These are phyloP conservation scores for Talaromyces borbonicus DNA, from an alignment of 495 filamentous ascomycete species.

Conservation along the genomic window DNA sequence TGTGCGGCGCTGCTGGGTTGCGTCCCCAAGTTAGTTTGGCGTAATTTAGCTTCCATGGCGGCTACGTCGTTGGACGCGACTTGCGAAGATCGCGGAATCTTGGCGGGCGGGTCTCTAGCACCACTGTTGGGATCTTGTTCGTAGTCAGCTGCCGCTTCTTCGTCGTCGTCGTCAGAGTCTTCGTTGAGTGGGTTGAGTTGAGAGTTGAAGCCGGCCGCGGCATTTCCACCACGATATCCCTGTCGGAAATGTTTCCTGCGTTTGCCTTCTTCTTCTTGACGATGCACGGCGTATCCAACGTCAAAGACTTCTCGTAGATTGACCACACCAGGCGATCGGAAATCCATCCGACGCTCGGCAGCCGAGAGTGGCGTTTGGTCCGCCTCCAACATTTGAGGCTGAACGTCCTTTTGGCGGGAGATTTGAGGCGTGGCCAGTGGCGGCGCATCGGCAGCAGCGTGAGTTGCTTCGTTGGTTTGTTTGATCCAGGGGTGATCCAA, in stretches of 20 bases:
- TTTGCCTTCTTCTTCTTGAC: slow-evolving; percentile 93
- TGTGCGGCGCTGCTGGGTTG: slow-evolving; percentile 44
- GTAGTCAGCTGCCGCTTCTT: slow-evolving; percentile 34
- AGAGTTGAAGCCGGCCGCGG: slow-evolving; percentile 30
- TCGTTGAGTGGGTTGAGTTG: slow-evolving; percentile 62
- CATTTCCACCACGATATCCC: slow-evolving; percentile 52
- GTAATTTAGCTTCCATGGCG: slow-evolving; percentile 76
- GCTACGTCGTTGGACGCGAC: slow-evolving; percentile 49
- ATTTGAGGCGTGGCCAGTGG: slow-evolving; percentile 61
- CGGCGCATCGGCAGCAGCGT: slow-evolving; percentile 65
- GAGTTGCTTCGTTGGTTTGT: slow-evolving; percentile 61
- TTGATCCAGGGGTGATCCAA: slow-evolving; percentile 87
- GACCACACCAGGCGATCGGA: slow-evolving; percentile 90
- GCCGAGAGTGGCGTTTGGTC: slow-evolving; percentile 34
- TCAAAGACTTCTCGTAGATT: slow-evolving; percentile 97
- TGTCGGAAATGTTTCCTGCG: slow-evolving; percentile 69
- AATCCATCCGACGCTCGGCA: slow-evolving; percentile 67
- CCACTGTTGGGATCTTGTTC: slow-evolving; percentile 26
- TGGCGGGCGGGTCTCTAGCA: slow-evolving; percentile 42
- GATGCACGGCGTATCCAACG: slow-evolving; percentile 90
- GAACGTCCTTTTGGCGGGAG: slow-evolving; percentile 28
- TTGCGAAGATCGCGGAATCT: slow-evolving; percentile 56
- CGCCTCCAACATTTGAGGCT: slow-evolving; percentile 32
- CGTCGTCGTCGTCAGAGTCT: slow-evolving; percentile 51
- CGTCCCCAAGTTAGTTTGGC: slow-evolving; percentile 61